Conservation (phyloP, 1,284 basidiomycete species). For the Ceratobasidium sp. region DNA sequence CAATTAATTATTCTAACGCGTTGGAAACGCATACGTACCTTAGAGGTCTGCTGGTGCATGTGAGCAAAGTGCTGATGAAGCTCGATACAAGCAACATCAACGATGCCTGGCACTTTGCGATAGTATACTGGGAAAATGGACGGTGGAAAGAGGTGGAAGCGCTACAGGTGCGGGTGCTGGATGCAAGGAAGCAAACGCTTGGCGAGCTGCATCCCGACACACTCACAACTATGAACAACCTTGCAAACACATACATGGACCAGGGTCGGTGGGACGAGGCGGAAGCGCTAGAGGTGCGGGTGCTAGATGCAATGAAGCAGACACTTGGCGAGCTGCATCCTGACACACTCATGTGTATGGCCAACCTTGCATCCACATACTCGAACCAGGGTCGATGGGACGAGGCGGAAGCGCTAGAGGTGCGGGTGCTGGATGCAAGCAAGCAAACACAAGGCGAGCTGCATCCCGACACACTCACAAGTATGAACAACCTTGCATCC, state of each 20-base stretch:
- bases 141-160: not conserved
- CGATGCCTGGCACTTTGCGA: too few species aligned
- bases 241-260: not conserved
- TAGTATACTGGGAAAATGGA: not conserved
- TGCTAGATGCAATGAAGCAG: not conserved
- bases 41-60: too few species aligned
- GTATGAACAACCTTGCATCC: too few species aligned
- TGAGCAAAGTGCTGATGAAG: too few species aligned
- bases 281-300: not conserved
- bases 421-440: not conserved
- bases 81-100: too few species aligned
- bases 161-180: not conserved
- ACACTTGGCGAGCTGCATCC: not conserved
- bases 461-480: too few species aligned
- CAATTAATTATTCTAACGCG: not conserved
- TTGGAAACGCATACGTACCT: too few species aligned
- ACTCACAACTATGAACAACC: not conserved
- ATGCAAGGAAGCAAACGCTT: too few species aligned
- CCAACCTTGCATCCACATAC: not conserved
- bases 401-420: not conserved
- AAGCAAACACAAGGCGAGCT: too few species aligned
- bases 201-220: conserved; percentile 7
- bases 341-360: conserved; percentile 2
- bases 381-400: not conserved
- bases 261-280: not conserved